Conservation (phyloP, 2,329 filamentous ascomycete genomes). For the Orbilia blumenaviensis region DNA sequence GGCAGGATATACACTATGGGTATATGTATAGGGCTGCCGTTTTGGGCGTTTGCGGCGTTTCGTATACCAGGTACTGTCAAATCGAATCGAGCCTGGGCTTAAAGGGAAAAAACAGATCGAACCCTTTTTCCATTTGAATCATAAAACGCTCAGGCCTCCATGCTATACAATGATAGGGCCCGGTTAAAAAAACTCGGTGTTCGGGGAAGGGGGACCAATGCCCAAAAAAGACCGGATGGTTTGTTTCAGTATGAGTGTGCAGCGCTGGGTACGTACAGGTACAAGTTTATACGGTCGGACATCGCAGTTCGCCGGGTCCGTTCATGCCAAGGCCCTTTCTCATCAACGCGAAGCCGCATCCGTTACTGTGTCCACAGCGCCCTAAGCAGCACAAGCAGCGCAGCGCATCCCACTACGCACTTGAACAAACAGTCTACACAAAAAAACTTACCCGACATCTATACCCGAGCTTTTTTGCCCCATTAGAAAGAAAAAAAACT, state of each 20-base stretch:
- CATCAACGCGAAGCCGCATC: slow-evolving; percentile 17
- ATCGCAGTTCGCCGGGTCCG: background rate
- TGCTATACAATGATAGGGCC: too few species aligned
- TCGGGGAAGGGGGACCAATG: too few species aligned
- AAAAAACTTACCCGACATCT: background rate
- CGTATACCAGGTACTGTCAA: background rate
- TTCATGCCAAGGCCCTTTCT: background rate
- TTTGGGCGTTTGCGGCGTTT: background rate
- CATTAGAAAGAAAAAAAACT: background rate
- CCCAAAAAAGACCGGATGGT: background rate
- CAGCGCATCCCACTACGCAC: background rate
- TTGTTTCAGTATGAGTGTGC: too few species aligned
- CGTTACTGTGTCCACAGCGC: slow-evolving; percentile 17
- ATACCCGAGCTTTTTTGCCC: background rate
- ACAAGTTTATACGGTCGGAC: background rate
- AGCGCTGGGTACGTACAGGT: background rate
- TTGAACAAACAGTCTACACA: background rate
- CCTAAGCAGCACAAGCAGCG: background rate
- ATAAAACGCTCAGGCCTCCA: slow-evolving; percentile 9
- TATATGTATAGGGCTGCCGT: background rate
- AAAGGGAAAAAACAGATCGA: background rate
- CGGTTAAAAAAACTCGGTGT: too few species aligned
- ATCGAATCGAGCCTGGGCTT: background rate
- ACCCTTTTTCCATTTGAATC: background rate
- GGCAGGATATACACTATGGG: too few species aligned